Base-by-base conservation (phyloP, 169 alveolate genomes). In the Theileria luwenshuni region DNA sequence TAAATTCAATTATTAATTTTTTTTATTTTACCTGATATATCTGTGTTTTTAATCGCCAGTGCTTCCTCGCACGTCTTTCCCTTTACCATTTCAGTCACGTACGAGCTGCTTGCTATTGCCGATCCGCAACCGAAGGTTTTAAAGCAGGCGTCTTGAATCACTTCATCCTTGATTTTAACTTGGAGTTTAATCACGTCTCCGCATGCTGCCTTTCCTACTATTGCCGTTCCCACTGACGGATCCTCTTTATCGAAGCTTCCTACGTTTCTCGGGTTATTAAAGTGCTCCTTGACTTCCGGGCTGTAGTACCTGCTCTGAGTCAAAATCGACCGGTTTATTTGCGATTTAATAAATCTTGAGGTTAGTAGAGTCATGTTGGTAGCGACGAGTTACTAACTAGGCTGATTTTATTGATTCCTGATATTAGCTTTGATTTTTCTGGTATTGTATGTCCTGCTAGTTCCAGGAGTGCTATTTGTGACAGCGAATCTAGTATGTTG, bases 71-170 rank as follows among this genome's bases (percentile, higher is more conserved):
- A 71, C 25, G 95, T 88, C 92, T 94, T 96, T 41, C 99, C 99
- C 63, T 94, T 94, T 63, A 98, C 92, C 61, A 96, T 84, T 86
- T 98, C 99, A 23, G 99, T 97, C 28, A 98, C 99, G 70, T 95
- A 96, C 15, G 99, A 96, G 74, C 97, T 91, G 77, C 98, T 93
- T 27, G 99, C 99, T 25, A 98, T 98, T 10, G 99, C 99, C 21
- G 99, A 94, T 13, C 99, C 99, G 77, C 99, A 98, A 13, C 99
- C 99, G 77, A 98, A 98, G 8, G 99, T 97, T 93, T 95, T 97
- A 76, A 97, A 97, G 43, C 96, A 94, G 7, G 99, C 99, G 73
- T 96, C 96, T 73, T 92, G 87, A 21, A 97, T 94, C 58, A 92
- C 92, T 10, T 96, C 95, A 65, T 96, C 97, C 71, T 95, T 96